phyloP scores from a whole-genome alignment of 306 rosid genomes.

The Clitoria ternatea region DNA sequence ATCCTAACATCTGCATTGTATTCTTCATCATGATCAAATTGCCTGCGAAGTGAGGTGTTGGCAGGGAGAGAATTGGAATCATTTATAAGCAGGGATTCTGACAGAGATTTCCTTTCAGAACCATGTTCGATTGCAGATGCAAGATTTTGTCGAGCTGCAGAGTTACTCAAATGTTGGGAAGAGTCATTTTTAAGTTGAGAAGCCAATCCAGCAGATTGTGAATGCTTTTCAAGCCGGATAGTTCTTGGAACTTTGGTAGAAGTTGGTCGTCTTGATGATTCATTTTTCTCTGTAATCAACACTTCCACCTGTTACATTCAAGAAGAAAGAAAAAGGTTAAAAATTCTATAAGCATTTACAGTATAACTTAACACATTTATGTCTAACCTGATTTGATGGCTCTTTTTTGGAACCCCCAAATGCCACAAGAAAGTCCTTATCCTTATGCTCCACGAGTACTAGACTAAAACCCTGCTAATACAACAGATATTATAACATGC shows the following conservation, averaged over 20 bases:
- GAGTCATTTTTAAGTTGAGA: slow-evolving; percentile 50
- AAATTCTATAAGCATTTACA: neutral
- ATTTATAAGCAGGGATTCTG: slow-evolving; percentile 49
- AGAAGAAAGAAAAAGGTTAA: neutral
- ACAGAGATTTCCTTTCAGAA: slow-evolving; percentile 88
- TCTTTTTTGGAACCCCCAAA: slow-evolving; percentile 96
- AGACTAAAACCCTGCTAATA: slow-evolving; percentile 83
- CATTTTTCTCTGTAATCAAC: slow-evolving; percentile 64
- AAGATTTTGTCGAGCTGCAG: slow-evolving; percentile 54
- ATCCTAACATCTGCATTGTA: slow-evolving; percentile 41
- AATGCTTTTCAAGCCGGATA: slow-evolving; percentile 39
- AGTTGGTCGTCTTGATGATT: slow-evolving; percentile 42
- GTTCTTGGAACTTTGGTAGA: slow-evolving; percentile 46
- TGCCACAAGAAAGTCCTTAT: slow-evolving; percentile 89
- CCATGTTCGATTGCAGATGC: slow-evolving; percentile 77
- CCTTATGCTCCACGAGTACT: slow-evolving; percentile 72
- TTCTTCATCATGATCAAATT: slow-evolving; percentile 68
- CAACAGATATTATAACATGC: slow-evolving; percentile 10
- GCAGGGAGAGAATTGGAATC: slow-evolving; percentile 51
- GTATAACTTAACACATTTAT: neutral
- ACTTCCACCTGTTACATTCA: slow-evolving; percentile 67
- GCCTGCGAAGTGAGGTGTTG: slow-evolving; percentile 67
- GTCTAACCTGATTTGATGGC: slow-evolving; percentile 85
- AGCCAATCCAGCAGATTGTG: slow-evolving; percentile 44
- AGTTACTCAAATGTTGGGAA: slow-evolving; percentile 45